Evolutionary conservation across 106 monocot species (phyloP).

Genomic region (Gastrodia elata): DNA sequence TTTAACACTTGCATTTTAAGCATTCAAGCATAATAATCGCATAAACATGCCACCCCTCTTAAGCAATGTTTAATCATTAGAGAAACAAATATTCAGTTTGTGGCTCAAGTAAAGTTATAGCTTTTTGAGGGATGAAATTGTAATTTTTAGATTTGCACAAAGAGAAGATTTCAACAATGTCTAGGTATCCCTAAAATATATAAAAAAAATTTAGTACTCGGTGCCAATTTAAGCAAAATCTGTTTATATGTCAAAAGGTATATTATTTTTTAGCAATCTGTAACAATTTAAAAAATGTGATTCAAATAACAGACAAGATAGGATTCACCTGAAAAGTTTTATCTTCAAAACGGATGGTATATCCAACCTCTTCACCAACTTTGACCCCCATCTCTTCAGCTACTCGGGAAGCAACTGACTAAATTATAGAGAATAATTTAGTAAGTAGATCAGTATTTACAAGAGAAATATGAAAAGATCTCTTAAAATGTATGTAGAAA

Average conservation of each 20-base stretch:
- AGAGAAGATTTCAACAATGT: no score
- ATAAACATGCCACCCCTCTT: no score
- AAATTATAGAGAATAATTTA: constrained; percentile 6
- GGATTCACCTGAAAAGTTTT: constrained; percentile 53
- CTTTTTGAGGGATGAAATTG: no score
- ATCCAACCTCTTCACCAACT: constrained; percentile 95
- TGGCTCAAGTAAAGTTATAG: no score
- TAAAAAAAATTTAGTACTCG: neutral
- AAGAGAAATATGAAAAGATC: neutral
- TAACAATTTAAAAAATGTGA: neutral
- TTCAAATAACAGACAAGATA: constrained; percentile 6
- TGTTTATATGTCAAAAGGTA: neutral
- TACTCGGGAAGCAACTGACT: constrained; percentile 89
- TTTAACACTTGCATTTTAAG: no score
- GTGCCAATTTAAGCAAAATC: neutral
- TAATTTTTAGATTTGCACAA: no score
- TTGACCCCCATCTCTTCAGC: constrained; percentile 96
- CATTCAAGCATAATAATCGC: no score
- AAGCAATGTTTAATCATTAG: no score
- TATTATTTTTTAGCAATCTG: neutral
- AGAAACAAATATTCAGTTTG: no score
- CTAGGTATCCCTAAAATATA: no score
- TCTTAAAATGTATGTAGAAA: no score
- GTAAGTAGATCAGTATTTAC: neutral
- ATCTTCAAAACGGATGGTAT: constrained; percentile 94